A percentile compares a stretch with the other conserved stretches of the same genome.
These are phyloP conservation scores for Mycosphaerella arachidis DNA, from an alignment of 2,329 filamentous ascomycete species.

Conservation along the genomic window DNA sequence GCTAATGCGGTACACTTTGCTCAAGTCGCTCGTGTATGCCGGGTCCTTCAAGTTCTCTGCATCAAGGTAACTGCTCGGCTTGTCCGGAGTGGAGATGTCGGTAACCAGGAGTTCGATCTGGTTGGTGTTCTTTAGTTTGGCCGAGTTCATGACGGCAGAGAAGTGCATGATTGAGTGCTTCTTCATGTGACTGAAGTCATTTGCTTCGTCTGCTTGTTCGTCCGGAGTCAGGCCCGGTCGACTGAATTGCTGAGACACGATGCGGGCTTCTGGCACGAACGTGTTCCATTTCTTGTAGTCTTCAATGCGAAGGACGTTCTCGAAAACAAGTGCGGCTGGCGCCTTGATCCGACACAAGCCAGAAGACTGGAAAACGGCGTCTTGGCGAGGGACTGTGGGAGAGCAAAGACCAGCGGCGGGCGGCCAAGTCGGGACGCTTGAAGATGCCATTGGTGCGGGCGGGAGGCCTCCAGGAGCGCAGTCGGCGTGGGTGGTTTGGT, in stretches of 20 bases:
- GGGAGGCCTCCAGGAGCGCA: not conserved
- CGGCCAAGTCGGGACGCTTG: constrained; percentile 19
- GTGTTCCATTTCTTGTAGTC: constrained; percentile 44
- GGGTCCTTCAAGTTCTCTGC: constrained; percentile 15
- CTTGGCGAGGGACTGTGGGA: constrained; percentile 18
- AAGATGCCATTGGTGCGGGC: not conserved
- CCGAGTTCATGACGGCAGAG: constrained; percentile 26
- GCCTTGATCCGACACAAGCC: constrained; percentile 35
- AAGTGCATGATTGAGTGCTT: constrained; percentile 21
- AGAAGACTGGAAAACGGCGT: constrained; percentile 19
- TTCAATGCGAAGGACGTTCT: constrained; percentile 38
- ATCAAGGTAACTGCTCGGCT: constrained; percentile 20
- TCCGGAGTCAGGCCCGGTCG: constrained; percentile 8
- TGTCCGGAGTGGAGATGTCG: constrained; percentile 26
- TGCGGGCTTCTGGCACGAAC: constrained; percentile 40
- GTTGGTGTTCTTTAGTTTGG: constrained; percentile 20
- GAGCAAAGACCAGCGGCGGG: constrained; percentile 24
- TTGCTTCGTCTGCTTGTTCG: not conserved
- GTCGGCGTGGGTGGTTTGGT: not conserved
- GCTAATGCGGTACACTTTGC: constrained; percentile 22
- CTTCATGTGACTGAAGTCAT: constrained; percentile 14
- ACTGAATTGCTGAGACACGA: constrained; percentile 20
- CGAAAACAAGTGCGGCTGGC: constrained; percentile 38
- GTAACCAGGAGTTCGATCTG: constrained; percentile 22
- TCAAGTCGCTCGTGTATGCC: constrained; percentile 20